Base-by-base conservation (phyloP, 2,329 filamentous ascomycete genomes). In the Blumeriella jaapii region DNA sequence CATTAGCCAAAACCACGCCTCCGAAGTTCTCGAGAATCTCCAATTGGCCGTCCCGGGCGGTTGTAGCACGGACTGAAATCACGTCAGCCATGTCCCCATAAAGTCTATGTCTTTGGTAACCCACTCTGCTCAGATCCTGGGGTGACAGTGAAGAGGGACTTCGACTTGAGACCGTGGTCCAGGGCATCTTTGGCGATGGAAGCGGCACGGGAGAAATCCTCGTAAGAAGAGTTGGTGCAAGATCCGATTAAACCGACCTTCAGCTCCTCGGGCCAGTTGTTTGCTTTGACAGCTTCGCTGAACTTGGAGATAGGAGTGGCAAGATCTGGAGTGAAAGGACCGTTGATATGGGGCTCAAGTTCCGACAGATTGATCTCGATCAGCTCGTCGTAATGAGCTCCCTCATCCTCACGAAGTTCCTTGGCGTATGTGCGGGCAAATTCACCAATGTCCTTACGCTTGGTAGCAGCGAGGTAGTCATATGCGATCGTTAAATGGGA, bases 401-500 rank as follows among this genome's bases (percentile, higher is more conserved):
- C 85, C 64, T 93, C 70, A 51, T 98, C 91, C 58, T 83, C 79
- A 41, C 74, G 75, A 46, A 98, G 82, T 54, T 93, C 85, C 53
- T 83, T 69, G 51, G 84, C 81, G 60, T 95, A 96, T 23, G 68
- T 58, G 49, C 84, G 79, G 36, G 91, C 74, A 59, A 87, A 95
- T 60, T 96, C 85, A 55, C 84, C 91, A 52, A 98, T 95, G 11
- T 80, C 73, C 57, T 74, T 69, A 56, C 91, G 82, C 74, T 93
- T 95, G 52, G 91, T 98, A 26, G 86, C 84, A 28, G 68, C 68
- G 27, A 98, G 76, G 68, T 96, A 98, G 59, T 95, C 82, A 70
- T 94, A 94, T 94, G 58, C 82, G 77, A 62, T 95, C 83, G 68
- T 93, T 94, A 78, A 93, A 98, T 51, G 87, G 86, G 80, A 98